Evolutionary conservation across 2,329 filamentous ascomycete species (phyloP).

Genomic region (Cladophialophora immunda): DNA sequence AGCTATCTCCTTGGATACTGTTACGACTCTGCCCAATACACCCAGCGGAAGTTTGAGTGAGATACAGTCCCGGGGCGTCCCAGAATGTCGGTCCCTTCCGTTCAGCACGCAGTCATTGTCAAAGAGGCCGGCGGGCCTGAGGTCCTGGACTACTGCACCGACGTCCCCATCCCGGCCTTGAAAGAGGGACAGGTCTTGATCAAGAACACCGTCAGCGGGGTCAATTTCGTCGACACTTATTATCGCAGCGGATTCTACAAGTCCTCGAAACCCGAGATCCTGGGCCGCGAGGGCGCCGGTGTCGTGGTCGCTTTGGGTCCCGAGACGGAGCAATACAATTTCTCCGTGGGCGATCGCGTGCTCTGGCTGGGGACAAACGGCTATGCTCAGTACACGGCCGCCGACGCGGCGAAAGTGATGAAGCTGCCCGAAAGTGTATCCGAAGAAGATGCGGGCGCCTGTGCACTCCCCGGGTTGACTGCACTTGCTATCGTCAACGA

Average conservation of each 20-base stretch:
- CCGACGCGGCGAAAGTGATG: neutral
- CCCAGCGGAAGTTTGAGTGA: too few relatives aligned
- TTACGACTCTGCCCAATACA: too few relatives aligned
- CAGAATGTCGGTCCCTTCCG: neutral
- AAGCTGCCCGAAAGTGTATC: neutral
- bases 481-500: conserved; percentile 3
- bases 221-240: conserved; percentile 21
- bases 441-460: neutral
- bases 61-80: too few relatives aligned
- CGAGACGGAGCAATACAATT: neutral
- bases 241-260: conserved; percentile 13
- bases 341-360: conserved; percentile 8
- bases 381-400: conserved; percentile 8
- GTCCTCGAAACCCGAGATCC: neutral
- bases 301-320: conserved; percentile 6
- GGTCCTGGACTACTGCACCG: too few relatives aligned
- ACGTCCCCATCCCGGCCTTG: neutral
- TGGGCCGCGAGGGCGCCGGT: conserved; percentile 19
- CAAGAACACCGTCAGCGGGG: conserved; percentile 3
- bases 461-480: conserved; percentile 9
- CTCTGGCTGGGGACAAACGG: neutral
- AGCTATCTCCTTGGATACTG: too few relatives aligned
- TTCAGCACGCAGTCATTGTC: too few relatives aligned
- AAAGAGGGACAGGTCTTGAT: conserved; percentile 2
- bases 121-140: too few relatives aligned